A percentile compares a stretch with the other conserved stretches of the same genome.
These are phyloP conservation scores for Inga laurina DNA, from an alignment of 306 rosid genomes.

Conservation along the genomic window DNA sequence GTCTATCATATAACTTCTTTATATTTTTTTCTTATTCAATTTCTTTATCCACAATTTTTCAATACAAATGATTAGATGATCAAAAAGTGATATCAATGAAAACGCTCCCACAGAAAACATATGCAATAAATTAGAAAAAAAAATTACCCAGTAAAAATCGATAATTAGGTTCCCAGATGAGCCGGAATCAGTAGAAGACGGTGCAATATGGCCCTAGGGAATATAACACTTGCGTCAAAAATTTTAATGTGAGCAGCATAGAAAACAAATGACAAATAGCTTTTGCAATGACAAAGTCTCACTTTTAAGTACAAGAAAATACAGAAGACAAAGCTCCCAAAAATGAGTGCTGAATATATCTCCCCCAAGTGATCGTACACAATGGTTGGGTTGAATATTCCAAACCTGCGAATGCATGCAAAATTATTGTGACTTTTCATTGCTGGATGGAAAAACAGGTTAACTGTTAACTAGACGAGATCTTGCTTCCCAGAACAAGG, in stretches of 20 bases:
- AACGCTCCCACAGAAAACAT: conserved; percentile 18
- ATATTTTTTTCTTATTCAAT: neutral
- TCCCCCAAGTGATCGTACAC: conserved; percentile 97
- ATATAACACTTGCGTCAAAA: conserved; percentile 35
- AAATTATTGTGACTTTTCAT: neutral
- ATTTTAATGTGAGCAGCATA: conserved; percentile 18
- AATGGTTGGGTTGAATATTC: conserved; percentile 79
- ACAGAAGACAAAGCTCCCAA: conserved; percentile 91
- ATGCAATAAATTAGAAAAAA: conserved; percentile 12
- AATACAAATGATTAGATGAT: conserved; percentile 20
- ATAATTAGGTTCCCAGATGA: conserved; percentile 83
- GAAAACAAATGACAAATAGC: neutral
- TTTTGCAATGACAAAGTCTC: conserved; percentile 38
- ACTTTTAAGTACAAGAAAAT: conserved; percentile 86
- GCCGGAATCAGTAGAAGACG: conserved; percentile 94
- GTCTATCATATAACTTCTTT: conserved; percentile 7
- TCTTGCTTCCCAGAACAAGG: conserved; percentile 18
- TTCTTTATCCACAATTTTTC: conserved; percentile 3
- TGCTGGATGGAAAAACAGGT: neutral
- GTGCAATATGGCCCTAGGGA: conserved; percentile 80
- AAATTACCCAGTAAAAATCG: conserved; percentile 95
- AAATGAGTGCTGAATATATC: conserved; percentile 81
- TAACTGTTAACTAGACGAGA: neutral
- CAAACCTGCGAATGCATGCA: conserved; percentile 68
- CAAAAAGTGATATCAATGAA: conserved; percentile 10